Conservation (phyloP, 2,329 filamentous ascomycete species). For the Aspergillus tanneri region DNA sequence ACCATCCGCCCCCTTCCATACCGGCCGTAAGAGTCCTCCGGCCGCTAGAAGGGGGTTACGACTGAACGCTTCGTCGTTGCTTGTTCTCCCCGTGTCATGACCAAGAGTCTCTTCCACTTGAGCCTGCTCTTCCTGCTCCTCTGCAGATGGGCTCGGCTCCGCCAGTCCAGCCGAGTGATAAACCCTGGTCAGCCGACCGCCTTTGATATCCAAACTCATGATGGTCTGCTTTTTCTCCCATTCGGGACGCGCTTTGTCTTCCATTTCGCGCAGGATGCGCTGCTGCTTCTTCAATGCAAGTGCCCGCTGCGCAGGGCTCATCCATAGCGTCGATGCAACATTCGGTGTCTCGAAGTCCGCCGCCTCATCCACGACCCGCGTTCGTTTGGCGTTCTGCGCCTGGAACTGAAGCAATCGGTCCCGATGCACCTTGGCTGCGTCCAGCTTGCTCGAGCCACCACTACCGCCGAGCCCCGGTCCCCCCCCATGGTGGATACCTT, state of each 20-base stretch:
- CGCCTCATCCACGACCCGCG: slow-evolving; percentile 83
- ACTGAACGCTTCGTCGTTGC: slow-evolving; percentile 40
- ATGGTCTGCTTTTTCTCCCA: slow-evolving; percentile 87
- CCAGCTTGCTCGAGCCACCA: slow-evolving; percentile 54
- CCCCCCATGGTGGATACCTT: slow-evolving; percentile 38
- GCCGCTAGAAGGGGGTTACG: slow-evolving; percentile 46
- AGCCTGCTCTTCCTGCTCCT: slow-evolving; percentile 26
- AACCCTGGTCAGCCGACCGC: slow-evolving; percentile 68
- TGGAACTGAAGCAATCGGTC: slow-evolving; percentile 81
- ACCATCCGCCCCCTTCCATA: slow-evolving; percentile 43
- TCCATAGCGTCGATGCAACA: slow-evolving; percentile 72
- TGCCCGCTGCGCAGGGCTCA: slow-evolving; percentile 77
- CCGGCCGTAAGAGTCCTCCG: slow-evolving; percentile 45
- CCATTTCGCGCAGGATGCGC: slow-evolving; percentile 76
- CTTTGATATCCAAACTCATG: slow-evolving; percentile 78
- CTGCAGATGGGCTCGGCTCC: slow-evolving; percentile 18
- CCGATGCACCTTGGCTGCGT: slow-evolving; percentile 71
- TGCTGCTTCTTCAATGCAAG: slow-evolving; percentile 82
- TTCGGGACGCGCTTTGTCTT: slow-evolving; percentile 80
- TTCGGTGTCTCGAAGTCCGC: slow-evolving; percentile 67
- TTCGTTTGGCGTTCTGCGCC: slow-evolving; percentile 78
- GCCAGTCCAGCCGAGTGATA: slow-evolving; percentile 37
- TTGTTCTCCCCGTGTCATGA: slow-evolving; percentile 19
- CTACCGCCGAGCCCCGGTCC: slow-evolving; percentile 30
- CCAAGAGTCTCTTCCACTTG: slow-evolving; percentile 25